phyloP scores from a whole-genome alignment of 805 yeast genomes.

The Gaillardinia entomophila region DNA sequence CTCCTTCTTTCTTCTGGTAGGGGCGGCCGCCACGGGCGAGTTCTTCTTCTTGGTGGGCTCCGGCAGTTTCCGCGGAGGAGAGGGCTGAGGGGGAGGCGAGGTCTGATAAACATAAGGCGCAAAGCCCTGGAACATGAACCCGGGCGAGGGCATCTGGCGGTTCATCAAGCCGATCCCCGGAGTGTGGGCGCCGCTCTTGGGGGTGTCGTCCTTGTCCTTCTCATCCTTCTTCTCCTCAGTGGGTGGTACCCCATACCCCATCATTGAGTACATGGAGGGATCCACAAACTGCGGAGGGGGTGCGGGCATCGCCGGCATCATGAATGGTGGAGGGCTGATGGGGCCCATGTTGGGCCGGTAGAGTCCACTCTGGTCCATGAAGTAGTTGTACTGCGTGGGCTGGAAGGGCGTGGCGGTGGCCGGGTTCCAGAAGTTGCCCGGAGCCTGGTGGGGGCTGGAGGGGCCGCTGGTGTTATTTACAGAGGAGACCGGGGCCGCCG shows the following conservation, averaged over 20 bases:
- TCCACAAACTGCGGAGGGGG: conserved; percentile 30
- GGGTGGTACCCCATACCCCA: conserved; percentile 14
- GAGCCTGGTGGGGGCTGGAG: conserved; percentile 1
- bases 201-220: conserved; percentile 1
- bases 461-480: neutral
- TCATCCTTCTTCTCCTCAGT: neutral
- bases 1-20: neutral
- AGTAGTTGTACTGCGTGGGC: conserved; percentile 32
- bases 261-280: conserved; percentile 27
- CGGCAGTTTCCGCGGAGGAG: neutral
- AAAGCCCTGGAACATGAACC: conserved; percentile 47
- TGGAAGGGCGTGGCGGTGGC: conserved; percentile 58
- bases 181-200: conserved; percentile 3
- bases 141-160: conserved; percentile 22
- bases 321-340: conserved; percentile 33
- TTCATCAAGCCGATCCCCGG: conserved; percentile 35
- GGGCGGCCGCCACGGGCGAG: conserved; percentile 3
- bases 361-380: conserved; percentile 17
- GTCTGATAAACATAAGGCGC: conserved; percentile 39
- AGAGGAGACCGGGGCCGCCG: conserved; percentile 5
- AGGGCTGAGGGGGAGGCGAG: conserved; percentile 1
- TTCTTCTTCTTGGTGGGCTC: neutral
- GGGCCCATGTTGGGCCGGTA: conserved; percentile 23
- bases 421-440: conserved; percentile 57
- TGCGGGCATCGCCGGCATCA: conserved; percentile 32